Conservation (phyloP, 345 rosid species). For the Clarkia xantiana region DNA sequence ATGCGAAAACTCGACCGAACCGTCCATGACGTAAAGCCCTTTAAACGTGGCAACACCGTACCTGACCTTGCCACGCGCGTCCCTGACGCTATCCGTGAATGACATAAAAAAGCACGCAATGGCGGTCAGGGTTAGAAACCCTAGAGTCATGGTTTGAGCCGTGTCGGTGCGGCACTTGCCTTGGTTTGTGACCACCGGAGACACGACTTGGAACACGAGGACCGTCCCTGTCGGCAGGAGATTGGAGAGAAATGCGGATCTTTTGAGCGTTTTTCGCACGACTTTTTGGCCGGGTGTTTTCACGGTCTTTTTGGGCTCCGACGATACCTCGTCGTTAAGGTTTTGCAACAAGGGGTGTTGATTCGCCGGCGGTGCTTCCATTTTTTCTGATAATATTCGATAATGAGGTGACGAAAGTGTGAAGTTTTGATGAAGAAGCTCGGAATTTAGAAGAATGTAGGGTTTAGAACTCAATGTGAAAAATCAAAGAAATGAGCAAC, state of each 20-base stretch:
- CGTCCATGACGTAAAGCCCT: conserved; percentile 51
- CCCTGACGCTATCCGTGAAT: conserved; percentile 55
- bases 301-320: conserved; percentile 8
- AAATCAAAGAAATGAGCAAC: too few relatives aligned
- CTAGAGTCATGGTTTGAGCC: conserved; percentile 25
- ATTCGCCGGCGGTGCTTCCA: neutral
- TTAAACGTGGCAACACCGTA: conserved; percentile 48
- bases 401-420: conserved; percentile 33
- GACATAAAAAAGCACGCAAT: conserved; percentile 34
- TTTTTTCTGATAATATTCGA: conserved; percentile 1
- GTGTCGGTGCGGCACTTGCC: conserved; percentile 42
- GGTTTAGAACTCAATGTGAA: too few relatives aligned
- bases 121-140: conserved; percentile 26
- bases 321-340: neutral
- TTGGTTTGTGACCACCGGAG: conserved; percentile 49
- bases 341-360: neutral
- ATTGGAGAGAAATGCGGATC: conserved; percentile 38
- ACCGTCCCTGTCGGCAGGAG: conserved; percentile 66
- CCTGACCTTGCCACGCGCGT: conserved; percentile 51
- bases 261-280: conserved; percentile 49
- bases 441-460: too few relatives aligned
- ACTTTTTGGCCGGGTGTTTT: conserved; percentile 36
- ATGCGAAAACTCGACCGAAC: conserved; percentile 15
- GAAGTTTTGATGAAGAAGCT: too few relatives aligned
- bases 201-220: conserved; percentile 47